Conservation (phyloP, 2,329 filamentous ascomycete genomes). For the Ophioceras dolichostomum region DNA sequence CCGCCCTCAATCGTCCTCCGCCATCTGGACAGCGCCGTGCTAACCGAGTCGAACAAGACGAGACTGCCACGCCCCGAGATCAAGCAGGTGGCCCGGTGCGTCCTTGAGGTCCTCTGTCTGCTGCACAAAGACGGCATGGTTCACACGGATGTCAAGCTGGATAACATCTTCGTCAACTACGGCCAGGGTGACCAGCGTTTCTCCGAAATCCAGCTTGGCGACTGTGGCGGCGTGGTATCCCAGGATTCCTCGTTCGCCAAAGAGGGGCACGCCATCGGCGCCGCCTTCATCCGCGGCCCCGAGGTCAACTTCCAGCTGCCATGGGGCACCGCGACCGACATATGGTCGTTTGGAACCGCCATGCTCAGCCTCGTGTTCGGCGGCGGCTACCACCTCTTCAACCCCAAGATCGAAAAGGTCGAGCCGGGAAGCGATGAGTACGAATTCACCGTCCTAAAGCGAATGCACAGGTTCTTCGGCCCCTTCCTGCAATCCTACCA, state of each 20-base stretch:
- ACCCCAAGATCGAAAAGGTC: constrained; percentile 7
- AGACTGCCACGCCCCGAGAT: constrained; percentile 13
- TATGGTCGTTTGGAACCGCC: constrained; percentile 14
- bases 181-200: constrained; percentile 9
- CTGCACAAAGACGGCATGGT: constrained; percentile 13
- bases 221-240: constrained; percentile 11
- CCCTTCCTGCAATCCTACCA: constrained; percentile 8
- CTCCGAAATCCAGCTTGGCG: constrained; percentile 13
- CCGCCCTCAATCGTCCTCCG: constrained; percentile 11
- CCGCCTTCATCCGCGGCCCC: constrained; percentile 11
- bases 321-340: constrained; percentile 13
- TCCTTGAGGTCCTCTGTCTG: constrained; percentile 11
- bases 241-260: constrained; percentile 10
- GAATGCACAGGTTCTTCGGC: constrained; percentile 13
- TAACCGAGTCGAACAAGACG: constrained; percentile 13
- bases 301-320: constrained; percentile 12
- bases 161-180: constrained; percentile 14
- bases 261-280: constrained; percentile 12
- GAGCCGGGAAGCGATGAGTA: constrained; percentile 7
- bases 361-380: constrained; percentile 13
- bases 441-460: constrained; percentile 12
- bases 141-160: constrained; percentile 15
- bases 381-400: constrained; percentile 13
- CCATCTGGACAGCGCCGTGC: constrained; percentile 12
- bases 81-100: constrained; percentile 11